These are phyloP conservation scores for Hygrophoropsis aurantiaca DNA, from an alignment of 768 basidiomycete species.

Conservation along the genomic window DNA sequence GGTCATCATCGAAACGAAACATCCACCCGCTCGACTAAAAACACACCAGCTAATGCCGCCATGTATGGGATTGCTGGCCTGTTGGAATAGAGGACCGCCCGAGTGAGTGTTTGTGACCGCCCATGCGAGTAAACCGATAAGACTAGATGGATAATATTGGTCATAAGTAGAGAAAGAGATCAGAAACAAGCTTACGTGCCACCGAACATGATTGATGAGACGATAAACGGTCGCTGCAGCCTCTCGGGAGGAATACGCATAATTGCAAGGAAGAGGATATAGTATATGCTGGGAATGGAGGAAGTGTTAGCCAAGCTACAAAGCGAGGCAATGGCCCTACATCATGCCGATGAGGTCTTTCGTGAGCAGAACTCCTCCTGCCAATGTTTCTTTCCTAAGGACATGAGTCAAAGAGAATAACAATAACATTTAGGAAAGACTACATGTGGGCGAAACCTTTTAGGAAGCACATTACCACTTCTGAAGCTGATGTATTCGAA, in stretches of 20 bases:
- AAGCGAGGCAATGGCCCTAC: too few species aligned
- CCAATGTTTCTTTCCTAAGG: constrained; percentile 12
- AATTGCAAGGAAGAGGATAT: constrained; percentile 13
- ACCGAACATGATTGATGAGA: constrained; percentile 12
- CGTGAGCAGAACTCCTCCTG: constrained; percentile 13
- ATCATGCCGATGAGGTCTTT: constrained; percentile 17
- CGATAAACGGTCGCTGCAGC: constrained; percentile 14
- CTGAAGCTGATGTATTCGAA: not conserved
- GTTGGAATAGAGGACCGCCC: constrained; percentile 10
- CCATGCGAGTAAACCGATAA: constrained; percentile 17
- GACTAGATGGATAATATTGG: not conserved
- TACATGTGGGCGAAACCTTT: constrained; percentile 13
- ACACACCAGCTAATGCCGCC: constrained; percentile 6
- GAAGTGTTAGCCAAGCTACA: not conserved
- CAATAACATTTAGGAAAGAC: not conserved
- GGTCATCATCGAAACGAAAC: too few species aligned
- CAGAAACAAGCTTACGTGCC: constrained; percentile 10
- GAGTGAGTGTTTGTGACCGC: constrained; percentile 13
- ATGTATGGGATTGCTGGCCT: constrained; percentile 9
- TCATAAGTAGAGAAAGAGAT: not conserved
- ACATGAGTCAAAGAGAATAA: constrained; percentile 1
- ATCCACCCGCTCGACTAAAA: too few species aligned
- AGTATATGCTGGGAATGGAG: constrained; percentile 8
- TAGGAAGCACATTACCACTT: too few species aligned
- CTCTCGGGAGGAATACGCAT: constrained; percentile 16